Evolutionary conservation across 2,329 filamentous ascomycete species (phyloP), one percentile per base, ranked within the genome.

Genomic region (Amesomyces nigricolor): DNA sequence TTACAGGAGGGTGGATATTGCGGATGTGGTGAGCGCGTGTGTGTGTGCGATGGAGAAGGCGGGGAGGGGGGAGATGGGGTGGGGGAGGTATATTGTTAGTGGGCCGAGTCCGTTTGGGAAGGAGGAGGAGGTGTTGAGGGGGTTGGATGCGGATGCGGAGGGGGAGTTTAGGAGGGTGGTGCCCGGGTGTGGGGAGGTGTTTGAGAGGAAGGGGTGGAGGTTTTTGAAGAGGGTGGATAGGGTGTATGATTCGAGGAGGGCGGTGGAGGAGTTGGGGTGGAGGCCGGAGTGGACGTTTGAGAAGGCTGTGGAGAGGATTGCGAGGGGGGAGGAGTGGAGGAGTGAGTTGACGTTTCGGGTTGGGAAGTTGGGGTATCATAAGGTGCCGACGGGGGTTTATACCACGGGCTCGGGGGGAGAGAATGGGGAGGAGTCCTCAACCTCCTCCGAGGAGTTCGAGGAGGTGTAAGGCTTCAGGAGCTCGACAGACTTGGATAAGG

Each of bases 341-440:
- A 77, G 75, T 52, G 67, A 70, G 47, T 53, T 78, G 61, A 70
- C 69, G 0, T 53, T 57, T 0, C 63, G 58, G 56, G 72, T 78
- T 2, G 75, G 75, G 0, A 73, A 67, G 64, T 72, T 67, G 61
- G 75, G 75, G 2, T 78, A 78, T 57, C 75, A 78, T 56, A 68
- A 67, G 16, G 66, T 68, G 0, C 67, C 68, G 8, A 75, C 72
- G 2, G 75, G 75, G 0, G 69, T 77, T 5, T 77, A 77, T 46
- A 76, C 74, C 6, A 56, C 32, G 2, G n/a, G 46, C 6, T 5
- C 11, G 7, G 9, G 32, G 32, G 9, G 9, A 35, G 32, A 35
- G 6, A 26, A 26, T 26, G 6, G 22, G 22, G 22, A 26, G 22
- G 22, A 26, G 22, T 26, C 22, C 22, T 26, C 22, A 26, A 26